Evolutionary conservation across 306 rosid genomes (phyloP).

Genomic region (Lathyrus oleraceus): DNA sequence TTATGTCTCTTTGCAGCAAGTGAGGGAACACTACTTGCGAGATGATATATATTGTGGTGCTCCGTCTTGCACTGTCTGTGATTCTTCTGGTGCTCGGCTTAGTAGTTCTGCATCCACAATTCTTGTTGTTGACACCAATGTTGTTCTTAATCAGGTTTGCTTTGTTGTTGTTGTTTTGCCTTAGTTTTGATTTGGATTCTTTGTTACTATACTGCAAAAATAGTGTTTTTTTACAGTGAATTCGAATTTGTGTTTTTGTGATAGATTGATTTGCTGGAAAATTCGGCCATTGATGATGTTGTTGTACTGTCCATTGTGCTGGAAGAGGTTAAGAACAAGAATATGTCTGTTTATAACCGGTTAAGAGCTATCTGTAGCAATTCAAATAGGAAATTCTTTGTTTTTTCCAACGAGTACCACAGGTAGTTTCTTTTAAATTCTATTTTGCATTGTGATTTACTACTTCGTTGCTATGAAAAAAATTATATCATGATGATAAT

Average conservation of each 20-base stretch:
- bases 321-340: constrained; percentile 87
- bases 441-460: background rate
- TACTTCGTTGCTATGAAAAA: background rate
- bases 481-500: background rate
- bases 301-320: constrained; percentile 81
- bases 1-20: constrained; percentile 53
- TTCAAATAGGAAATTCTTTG: constrained; percentile 66
- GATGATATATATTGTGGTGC: constrained; percentile 90
- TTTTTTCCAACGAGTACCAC: constrained; percentile 90
- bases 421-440: constrained; percentile 45
- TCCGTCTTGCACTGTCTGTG: constrained; percentile 66
- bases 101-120: constrained; percentile 59
- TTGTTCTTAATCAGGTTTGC: constrained; percentile 76
- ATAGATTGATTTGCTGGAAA: constrained; percentile 98
- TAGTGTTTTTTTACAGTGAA: background rate
- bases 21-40: constrained; percentile 88
- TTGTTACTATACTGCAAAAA: background rate
- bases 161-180: background rate
- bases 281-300: constrained; percentile 76
- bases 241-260: background rate
- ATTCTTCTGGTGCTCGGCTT: constrained; percentile 63
- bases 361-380: constrained; percentile 71
- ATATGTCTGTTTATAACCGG: constrained; percentile 74
- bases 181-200: background rate
- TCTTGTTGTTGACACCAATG: constrained; percentile 88